These are phyloP conservation scores for Thielaviopsis punctulata DNA, from an alignment of 2,329 filamentous ascomycete genomes.

Conservation along the genomic window DNA sequence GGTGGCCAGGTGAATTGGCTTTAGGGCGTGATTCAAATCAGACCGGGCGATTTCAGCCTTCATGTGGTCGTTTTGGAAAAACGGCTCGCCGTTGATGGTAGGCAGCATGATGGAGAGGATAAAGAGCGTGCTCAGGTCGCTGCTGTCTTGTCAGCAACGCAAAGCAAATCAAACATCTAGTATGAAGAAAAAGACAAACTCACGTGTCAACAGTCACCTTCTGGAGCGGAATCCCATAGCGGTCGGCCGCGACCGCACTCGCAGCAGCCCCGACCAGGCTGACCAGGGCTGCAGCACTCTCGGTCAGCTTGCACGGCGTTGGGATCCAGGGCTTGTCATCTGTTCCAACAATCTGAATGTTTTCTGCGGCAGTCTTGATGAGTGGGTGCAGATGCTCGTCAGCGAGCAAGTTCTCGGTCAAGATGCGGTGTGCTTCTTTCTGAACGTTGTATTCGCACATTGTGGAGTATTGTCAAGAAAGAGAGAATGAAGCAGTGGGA, in stretches of 20 bases:
- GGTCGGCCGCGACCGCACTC: conserved; percentile 8
- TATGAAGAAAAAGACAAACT: no score
- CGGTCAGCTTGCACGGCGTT: conserved; percentile 26
- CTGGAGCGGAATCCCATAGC: conserved; percentile 9
- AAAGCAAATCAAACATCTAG: no score
- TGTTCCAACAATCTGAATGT: neutral
- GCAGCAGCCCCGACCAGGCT: conserved; percentile 16
- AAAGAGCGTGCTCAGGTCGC: conserved; percentile 2
- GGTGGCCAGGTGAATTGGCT: conserved; percentile 17
- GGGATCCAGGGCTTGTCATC: conserved; percentile 15
- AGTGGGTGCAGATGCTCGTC: neutral
- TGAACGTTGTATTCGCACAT: neutral
- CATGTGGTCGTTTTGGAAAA: conserved; percentile 13
- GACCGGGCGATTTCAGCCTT: conserved; percentile 15
- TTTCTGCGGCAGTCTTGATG: neutral
- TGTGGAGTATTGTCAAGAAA: neutral
- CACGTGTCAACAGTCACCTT: conserved; percentile 11
- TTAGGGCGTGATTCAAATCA: conserved; percentile 11
- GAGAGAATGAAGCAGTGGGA: no score
- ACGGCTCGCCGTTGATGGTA: conserved; percentile 6
- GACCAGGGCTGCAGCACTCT: conserved; percentile 23
- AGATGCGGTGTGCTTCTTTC: conserved; percentile 3
- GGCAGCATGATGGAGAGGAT: conserved; percentile 10
- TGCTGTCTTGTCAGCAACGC: neutral
- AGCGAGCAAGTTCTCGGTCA: neutral